phyloP scores from a whole-genome alignment of 1,284 basidiomycete species.

The Ustilago tritici region DNA sequence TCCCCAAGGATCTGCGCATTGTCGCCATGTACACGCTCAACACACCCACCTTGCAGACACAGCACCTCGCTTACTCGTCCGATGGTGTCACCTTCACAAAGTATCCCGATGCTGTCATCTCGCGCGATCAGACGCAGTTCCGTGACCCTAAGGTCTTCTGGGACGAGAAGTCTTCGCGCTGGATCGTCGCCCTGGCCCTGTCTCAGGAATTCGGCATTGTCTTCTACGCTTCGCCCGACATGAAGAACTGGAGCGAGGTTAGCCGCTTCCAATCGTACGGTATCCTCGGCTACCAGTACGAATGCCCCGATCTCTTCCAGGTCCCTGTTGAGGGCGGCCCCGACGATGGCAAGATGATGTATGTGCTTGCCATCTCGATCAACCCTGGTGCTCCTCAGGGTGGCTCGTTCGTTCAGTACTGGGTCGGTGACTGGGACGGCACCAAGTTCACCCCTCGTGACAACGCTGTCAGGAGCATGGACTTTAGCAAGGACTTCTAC shows the following conservation, averaged over 20 bases:
- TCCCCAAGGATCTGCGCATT: constrained; percentile 65
- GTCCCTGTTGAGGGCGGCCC: constrained; percentile 67
- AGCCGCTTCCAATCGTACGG: constrained; percentile 68
- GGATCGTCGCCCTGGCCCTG: constrained; percentile 71
- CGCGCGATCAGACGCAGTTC: constrained; percentile 68
- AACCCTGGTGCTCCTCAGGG: constrained; percentile 66
- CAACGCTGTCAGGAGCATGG: constrained; percentile 63
- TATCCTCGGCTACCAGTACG: constrained; percentile 70
- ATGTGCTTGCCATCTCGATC: constrained; percentile 58
- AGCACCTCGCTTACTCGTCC: constrained; percentile 70
- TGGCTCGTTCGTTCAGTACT: constrained; percentile 70
- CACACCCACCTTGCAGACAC: constrained; percentile 68
- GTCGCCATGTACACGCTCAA: constrained; percentile 72
- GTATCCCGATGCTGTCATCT: constrained; percentile 69
- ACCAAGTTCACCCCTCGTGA: constrained; percentile 70
- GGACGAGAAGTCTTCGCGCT: constrained; percentile 65
- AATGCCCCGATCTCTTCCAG: constrained; percentile 69
- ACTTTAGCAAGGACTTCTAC: constrained; percentile 72
- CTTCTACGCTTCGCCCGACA: constrained; percentile 70
- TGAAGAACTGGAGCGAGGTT: constrained; percentile 70
- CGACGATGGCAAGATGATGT: constrained; percentile 56
- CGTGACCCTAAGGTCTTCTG: constrained; percentile 72
- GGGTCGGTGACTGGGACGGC: constrained; percentile 71
- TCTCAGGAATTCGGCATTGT: constrained; percentile 69
- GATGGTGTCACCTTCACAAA: constrained; percentile 71